Percentiles rank a stretch among this genome's conserved stretches.
Evolutionary conservation across 306 rosid genomes (phyloP).

Genomic region (Corylus avellana): DNA sequence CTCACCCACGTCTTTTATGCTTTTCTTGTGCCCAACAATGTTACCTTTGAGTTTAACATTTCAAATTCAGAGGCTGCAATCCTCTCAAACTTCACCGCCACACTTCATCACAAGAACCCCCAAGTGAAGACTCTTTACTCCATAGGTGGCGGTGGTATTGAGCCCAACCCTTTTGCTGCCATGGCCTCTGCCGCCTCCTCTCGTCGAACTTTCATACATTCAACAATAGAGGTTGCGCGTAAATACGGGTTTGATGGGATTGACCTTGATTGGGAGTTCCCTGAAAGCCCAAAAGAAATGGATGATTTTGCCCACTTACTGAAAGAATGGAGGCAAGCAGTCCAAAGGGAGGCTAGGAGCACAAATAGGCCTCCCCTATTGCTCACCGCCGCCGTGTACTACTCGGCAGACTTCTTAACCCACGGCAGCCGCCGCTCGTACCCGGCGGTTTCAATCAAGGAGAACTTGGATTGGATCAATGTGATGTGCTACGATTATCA

Average conservation of each 20-base stretch:
- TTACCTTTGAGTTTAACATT: slow-evolving; percentile 37
- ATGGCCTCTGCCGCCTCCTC: slow-evolving; percentile 43
- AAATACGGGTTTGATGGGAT: slow-evolving; percentile 62
- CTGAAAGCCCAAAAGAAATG: slow-evolving; percentile 47
- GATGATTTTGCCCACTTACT: slow-evolving; percentile 38
- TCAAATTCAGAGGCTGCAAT: slow-evolving; percentile 27
- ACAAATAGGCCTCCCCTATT: slow-evolving; percentile 39
- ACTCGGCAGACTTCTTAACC: slow-evolving; percentile 38
- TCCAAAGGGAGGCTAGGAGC: slow-evolving; percentile 28
- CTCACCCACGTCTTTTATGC: slow-evolving; percentile 70
- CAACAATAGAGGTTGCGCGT: slow-evolving; percentile 55
- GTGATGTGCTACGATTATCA: slow-evolving; percentile 60
- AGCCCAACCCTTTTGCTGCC: slow-evolving; percentile 31
- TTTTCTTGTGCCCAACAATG: slow-evolving; percentile 47
- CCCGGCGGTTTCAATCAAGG: slow-evolving; percentile 42
- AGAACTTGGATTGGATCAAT: slow-evolving; percentile 62
- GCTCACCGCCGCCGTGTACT: slow-evolving; percentile 73
- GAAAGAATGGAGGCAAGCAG: slow-evolving; percentile 37
- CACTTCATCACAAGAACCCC: slow-evolving; percentile 33
- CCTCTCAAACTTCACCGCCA: slow-evolving; percentile 49
- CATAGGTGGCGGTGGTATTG: slow-evolving; percentile 50
- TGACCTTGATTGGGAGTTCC: slow-evolving; percentile 80
- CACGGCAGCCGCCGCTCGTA: slow-evolving; percentile 25
- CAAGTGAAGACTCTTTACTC: slow-evolving; percentile 48
- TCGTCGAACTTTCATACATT: slow-evolving; percentile 58